phyloP scores from a whole-genome alignment of 805 yeast species.

The Barnettozyma sucrosica region DNA sequence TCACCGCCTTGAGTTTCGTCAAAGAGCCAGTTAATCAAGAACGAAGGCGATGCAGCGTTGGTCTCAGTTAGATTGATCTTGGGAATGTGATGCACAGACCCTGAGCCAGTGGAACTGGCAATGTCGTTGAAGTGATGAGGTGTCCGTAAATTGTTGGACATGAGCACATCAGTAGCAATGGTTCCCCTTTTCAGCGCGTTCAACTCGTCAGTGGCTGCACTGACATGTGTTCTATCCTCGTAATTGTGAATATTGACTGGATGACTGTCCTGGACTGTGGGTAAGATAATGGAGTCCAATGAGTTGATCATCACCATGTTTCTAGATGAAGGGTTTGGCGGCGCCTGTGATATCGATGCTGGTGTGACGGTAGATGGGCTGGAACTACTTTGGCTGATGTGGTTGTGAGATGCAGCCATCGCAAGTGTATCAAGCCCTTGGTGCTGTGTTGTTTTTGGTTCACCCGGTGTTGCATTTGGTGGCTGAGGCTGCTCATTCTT shows the following conservation, averaged over 20 bases:
- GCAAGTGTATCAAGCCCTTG: background rate
- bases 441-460: background rate
- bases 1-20: constrained; percentile 19
- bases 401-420: background rate
- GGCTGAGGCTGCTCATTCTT: constrained; percentile 1
- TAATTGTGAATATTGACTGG: constrained; percentile 21
- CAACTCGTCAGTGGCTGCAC: constrained; percentile 27
- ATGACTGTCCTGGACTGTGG: constrained; percentile 20
- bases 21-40: constrained; percentile 25
- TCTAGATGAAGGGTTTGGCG: background rate
- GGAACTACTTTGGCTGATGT: background rate
- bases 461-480: background rate
- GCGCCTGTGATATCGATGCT: background rate
- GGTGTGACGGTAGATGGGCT: background rate
- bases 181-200: constrained; percentile 18
- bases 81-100: constrained; percentile 1
- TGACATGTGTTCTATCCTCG: constrained; percentile 18
- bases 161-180: constrained; percentile 4
- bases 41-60: constrained; percentile 18
- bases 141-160: background rate
- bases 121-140: background rate
- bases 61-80: constrained; percentile 8
- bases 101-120: background rate
- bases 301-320: constrained; percentile 22
- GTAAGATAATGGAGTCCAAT: constrained; percentile 24